Conservation (phyloP, 2,329 filamentous ascomycete genomes). For the Colletotrichum camelliae region DNA sequence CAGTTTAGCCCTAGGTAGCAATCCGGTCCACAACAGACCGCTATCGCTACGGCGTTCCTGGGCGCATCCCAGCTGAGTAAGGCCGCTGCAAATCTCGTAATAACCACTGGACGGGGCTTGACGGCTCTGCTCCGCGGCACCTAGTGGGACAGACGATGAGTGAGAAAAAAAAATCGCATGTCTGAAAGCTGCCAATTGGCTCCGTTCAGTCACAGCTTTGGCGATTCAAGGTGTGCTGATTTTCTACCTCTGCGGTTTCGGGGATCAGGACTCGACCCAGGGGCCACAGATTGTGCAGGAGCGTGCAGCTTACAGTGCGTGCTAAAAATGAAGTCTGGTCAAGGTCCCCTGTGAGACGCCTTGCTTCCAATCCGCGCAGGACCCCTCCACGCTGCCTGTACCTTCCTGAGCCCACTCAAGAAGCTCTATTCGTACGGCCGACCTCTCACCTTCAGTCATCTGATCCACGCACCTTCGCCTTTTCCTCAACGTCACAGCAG, state of each 20-base stretch:
- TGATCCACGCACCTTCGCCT: constrained; percentile 19
- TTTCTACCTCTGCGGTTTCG: not conserved
- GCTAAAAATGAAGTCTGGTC: not conserved
- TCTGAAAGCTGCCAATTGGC: not conserved
- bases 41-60: not conserved
- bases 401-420: not conserved
- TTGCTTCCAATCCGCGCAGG: not conserved
- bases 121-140: not conserved
- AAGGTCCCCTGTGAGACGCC: not conserved
- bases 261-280: not conserved
- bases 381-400: not conserved
- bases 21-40: not conserved
- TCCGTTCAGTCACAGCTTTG: not conserved
- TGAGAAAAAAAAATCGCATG: not conserved
- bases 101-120: not conserved
- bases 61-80: constrained; percentile 12
- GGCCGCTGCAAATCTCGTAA: constrained; percentile 20
- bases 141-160: not conserved
- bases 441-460: constrained; percentile 16
- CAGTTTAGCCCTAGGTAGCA: not conserved
- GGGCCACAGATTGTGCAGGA: not conserved
- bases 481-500: constrained; percentile 16
- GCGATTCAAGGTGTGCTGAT: not conserved
- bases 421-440: not conserved
- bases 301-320: not conserved